A percentile compares a stretch with the other conserved stretches of the same genome.
These are phyloP conservation scores for Castanea sativa DNA, from an alignment of 306 rosid species.

Conservation along the genomic window DNA sequence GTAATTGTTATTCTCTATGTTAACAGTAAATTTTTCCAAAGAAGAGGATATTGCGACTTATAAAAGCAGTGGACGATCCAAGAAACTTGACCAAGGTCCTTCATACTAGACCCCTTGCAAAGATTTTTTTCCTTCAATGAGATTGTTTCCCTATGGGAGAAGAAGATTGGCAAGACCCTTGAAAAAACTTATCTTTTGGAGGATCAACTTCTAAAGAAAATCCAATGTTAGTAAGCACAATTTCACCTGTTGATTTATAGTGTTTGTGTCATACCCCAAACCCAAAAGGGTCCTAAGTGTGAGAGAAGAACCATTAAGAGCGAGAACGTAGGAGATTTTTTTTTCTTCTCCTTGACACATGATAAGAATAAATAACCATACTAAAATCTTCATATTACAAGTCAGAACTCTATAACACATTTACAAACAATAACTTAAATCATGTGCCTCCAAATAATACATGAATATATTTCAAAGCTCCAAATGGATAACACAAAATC, in stretches of 20 bases:
- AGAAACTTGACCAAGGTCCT: slow-evolving; percentile 42
- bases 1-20: not conserved
- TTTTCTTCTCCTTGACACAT: too few species aligned
- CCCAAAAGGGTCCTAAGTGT: too few species aligned
- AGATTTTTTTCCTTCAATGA: slow-evolving; percentile 25
- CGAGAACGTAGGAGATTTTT: too few species aligned
- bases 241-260: not conserved
- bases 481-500: too few species aligned
- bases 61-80: slow-evolving; percentile 38
- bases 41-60: slow-evolving; percentile 37
- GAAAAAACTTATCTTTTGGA: slow-evolving; percentile 34
- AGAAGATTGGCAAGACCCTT: slow-evolving; percentile 35
- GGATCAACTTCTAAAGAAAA: slow-evolving; percentile 40
- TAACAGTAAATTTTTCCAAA: slow-evolving; percentile 33
- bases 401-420: too few species aligned
- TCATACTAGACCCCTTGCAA: slow-evolving; percentile 32
- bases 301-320: too few species aligned
- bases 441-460: too few species aligned
- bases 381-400: too few species aligned
- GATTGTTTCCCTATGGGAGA: slow-evolving; percentile 42
- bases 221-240: slow-evolving; percentile 24
- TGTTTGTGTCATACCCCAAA: not conserved
- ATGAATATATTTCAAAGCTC: too few species aligned
- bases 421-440: too few species aligned
- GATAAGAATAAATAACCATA: too few species aligned